Evolutionary conservation across 75 land plant genomes (phyloP).

Genomic region (Pinus tabuliformis): DNA sequence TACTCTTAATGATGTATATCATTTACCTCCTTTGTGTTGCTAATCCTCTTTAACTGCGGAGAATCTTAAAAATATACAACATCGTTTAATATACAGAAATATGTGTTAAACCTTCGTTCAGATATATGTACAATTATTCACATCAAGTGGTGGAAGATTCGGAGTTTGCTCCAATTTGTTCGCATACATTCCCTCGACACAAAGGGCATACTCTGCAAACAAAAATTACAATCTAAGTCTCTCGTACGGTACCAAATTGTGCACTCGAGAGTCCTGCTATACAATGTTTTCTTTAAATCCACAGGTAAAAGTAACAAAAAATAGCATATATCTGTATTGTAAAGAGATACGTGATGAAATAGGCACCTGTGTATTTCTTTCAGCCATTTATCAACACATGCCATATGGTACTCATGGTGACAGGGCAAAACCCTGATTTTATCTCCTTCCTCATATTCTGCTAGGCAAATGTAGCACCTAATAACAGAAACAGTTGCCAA

Average conservation of each 20-base stretch:
- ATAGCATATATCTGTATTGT: neutral
- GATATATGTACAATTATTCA: slow-evolving; percentile 4
- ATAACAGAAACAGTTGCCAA: neutral
- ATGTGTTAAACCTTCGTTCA: neutral
- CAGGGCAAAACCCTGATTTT: slow-evolving; percentile 79
- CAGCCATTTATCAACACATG: slow-evolving; percentile 94
- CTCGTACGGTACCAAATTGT: neutral
- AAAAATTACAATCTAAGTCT: slow-evolving; percentile 1
- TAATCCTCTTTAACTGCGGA: neutral
- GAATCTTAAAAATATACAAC: slow-evolving; percentile 2
- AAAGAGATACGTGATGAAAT: neutral
- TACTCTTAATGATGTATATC: neutral
- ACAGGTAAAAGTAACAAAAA: neutral
- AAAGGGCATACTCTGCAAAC: slow-evolving; percentile 79
- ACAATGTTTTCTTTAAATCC: neutral
- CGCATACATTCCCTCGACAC: slow-evolving; percentile 77
- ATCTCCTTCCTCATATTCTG: slow-evolving; percentile 91
- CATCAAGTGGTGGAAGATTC: slow-evolving; percentile 1
- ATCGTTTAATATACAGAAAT: neutral
- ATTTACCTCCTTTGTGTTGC: no score
- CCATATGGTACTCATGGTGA: slow-evolving; percentile 83
- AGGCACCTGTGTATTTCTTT: slow-evolving; percentile 89
- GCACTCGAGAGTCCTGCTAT: neutral
- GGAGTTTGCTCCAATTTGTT: slow-evolving; percentile 5
- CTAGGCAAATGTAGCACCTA: slow-evolving; percentile 90